Conservation (phyloP, 495 filamentous ascomycete genomes). For the Polyplosphaeria fusca region DNA sequence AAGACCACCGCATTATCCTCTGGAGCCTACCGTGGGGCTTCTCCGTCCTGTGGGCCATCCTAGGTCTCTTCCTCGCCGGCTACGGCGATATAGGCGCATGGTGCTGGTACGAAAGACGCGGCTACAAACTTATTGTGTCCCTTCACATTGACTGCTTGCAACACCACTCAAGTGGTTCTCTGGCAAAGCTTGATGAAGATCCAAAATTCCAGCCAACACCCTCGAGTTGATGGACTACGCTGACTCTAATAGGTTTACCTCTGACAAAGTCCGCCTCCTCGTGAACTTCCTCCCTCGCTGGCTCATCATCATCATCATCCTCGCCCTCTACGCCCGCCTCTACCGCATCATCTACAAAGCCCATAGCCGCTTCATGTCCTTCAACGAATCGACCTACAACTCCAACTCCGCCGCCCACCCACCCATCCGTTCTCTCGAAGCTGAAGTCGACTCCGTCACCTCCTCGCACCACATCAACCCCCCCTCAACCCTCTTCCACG, state of each 20-base stretch:
- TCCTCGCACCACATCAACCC: slow-evolving; percentile 26
- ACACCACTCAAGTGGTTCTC: too few relatives aligned
- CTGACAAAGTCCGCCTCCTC: slow-evolving; percentile 42
- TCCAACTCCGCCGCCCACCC: neutral
- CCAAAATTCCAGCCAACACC: too few relatives aligned
- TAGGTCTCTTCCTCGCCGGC: slow-evolving; percentile 41
- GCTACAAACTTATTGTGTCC: too few relatives aligned
- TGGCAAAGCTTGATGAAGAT: too few relatives aligned
- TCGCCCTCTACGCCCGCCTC: slow-evolving; percentile 43
- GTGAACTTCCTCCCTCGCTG: slow-evolving; percentile 47
- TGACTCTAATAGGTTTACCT: too few relatives aligned
- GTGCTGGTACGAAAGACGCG: too few relatives aligned
- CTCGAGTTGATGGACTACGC: too few relatives aligned
- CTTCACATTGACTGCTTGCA: too few relatives aligned
- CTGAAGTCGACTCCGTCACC: slow-evolving; percentile 28
- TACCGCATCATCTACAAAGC: slow-evolving; percentile 46
- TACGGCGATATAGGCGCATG: slow-evolving; percentile 48
- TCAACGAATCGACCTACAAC: slow-evolving; percentile 34
- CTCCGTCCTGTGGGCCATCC: slow-evolving; percentile 39
- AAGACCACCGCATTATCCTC: slow-evolving; percentile 38
- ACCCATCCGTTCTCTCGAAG: slow-evolving; percentile 5
- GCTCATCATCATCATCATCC: slow-evolving; percentile 44
- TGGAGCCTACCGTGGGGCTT: slow-evolving; percentile 45
- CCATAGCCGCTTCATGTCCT: slow-evolving; percentile 41
- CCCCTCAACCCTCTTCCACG: slow-evolving; percentile 10